Percentiles rank a stretch among this genome's conserved stretches.
phyloP scores from a whole-genome alignment of 345 rosid species.

The Gossypium mustelinum region DNA sequence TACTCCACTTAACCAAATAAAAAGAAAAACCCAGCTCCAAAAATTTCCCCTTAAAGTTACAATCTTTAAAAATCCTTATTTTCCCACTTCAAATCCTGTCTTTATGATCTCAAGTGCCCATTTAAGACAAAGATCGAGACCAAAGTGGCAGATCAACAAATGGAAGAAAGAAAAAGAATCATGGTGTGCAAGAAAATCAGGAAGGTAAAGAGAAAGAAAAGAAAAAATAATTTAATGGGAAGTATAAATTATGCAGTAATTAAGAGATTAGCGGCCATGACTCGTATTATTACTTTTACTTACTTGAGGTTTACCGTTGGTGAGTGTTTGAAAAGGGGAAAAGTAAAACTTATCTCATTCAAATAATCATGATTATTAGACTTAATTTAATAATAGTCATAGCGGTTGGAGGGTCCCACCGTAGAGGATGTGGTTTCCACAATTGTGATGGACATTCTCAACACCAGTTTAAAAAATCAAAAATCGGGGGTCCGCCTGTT shows the following conservation, averaged over 20 bases:
- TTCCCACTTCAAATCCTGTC: constrained; percentile 13
- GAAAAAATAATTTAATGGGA: constrained; percentile 13
- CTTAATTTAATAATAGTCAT: too few species aligned
- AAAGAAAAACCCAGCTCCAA: constrained; percentile 16
- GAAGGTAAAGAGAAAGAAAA: constrained; percentile 30
- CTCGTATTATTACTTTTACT: neutral
- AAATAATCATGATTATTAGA: too few species aligned
- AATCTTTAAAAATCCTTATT: constrained; percentile 15
- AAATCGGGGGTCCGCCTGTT: too few species aligned
- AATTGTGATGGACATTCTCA: constrained; percentile 45
- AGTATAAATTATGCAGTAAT: constrained; percentile 18
- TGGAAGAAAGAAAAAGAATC: constrained; percentile 35
- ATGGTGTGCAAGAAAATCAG: constrained; percentile 34
- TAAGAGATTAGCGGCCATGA: constrained; percentile 23
- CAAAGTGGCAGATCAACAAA: constrained; percentile 78
- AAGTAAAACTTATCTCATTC: too few species aligned
- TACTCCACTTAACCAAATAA: constrained; percentile 15
- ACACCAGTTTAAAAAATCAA: constrained; percentile 29
- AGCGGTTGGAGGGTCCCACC: constrained; percentile 26
- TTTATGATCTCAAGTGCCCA: constrained; percentile 43
- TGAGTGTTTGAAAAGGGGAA: too few species aligned
- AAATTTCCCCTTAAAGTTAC: constrained; percentile 13
- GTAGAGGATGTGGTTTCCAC: constrained; percentile 32
- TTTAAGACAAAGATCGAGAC: constrained; percentile 55
- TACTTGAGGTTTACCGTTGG: too few species aligned